These are phyloP conservation scores for Neonectria ditissima DNA, from an alignment of 2,329 filamentous ascomycete species.

Conservation along the genomic window DNA sequence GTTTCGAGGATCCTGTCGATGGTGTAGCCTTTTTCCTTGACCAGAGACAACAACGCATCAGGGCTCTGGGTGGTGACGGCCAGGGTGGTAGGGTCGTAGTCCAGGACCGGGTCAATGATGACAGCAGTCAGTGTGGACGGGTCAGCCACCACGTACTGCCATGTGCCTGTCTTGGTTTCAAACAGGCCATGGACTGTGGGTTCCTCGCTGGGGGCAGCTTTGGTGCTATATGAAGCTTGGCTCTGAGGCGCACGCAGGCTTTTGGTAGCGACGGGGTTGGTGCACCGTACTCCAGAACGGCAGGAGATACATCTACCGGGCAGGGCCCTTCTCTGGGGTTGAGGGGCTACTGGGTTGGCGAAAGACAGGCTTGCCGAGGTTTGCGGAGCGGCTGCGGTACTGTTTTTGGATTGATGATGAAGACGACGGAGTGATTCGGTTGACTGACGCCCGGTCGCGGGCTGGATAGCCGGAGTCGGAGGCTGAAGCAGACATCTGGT, in stretches of 20 bases:
- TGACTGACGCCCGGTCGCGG: not conserved
- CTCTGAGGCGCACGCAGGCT: not conserved
- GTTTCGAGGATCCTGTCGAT: slow-evolving; percentile 70
- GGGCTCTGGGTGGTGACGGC: slow-evolving; percentile 63
- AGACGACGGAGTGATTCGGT: not conserved
- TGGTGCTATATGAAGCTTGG: slow-evolving; percentile 15
- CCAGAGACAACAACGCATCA: slow-evolving; percentile 60
- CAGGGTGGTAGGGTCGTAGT: slow-evolving; percentile 60
- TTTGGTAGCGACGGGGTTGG: not conserved
- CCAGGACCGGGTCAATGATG: slow-evolving; percentile 72
- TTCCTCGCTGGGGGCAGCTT: slow-evolving; percentile 7
- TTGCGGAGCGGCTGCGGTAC: not conserved
- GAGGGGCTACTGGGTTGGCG: not conserved
- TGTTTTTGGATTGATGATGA: not conserved
- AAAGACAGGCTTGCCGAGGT: not conserved
- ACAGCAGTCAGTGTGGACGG: slow-evolving; percentile 59
- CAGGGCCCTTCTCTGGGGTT: not conserved
- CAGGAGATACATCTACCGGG: not conserved
- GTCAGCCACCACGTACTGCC: slow-evolving; percentile 72
- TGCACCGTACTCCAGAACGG: not conserved
- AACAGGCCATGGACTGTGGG: slow-evolving; percentile 35
- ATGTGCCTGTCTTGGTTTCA: slow-evolving; percentile 59
- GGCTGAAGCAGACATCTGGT: not conserved
- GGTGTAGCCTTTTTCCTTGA: slow-evolving; percentile 59
- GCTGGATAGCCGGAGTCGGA: not conserved